Conservation (phyloP, 2,329 filamentous ascomycete species). For the Clarireedia paspali region DNA sequence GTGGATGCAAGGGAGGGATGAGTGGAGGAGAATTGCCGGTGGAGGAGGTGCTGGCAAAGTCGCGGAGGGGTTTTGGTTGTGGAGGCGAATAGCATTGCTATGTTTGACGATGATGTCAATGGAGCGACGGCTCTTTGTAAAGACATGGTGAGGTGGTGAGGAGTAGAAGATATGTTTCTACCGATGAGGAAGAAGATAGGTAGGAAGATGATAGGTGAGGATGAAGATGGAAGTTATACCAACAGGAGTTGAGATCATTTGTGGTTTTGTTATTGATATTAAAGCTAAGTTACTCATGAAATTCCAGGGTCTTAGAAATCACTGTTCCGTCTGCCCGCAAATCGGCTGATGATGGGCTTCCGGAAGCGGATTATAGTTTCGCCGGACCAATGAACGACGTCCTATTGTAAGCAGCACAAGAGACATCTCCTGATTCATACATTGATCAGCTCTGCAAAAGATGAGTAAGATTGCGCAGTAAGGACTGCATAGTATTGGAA, state of each 20-base stretch:
- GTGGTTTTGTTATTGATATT: neutral
- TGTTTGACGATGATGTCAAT: conserved; percentile 25
- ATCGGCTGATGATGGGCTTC: neutral
- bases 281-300: neutral
- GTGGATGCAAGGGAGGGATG: conserved; percentile 38
- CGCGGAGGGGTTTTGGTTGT: conserved; percentile 26
- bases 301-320: conserved; percentile 3
- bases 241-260: neutral
- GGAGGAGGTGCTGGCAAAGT: conserved; percentile 32
- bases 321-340: conserved; percentile 1
- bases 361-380: neutral
- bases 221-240: neutral
- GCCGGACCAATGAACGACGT: neutral
- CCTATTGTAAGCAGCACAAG: conserved; percentile 6
- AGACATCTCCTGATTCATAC: neutral
- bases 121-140: conserved; percentile 24
- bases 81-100: conserved; percentile 27
- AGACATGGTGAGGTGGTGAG: conserved; percentile 19
- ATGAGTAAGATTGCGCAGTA: neutral
- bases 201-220: neutral
- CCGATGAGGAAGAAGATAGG: neutral
- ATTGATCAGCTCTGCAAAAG: neutral
- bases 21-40: conserved; percentile 39
- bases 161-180: neutral
- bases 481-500: neutral